Evolutionary conservation across 768 basidiomycete species (phyloP).

Genomic region (Mycena filopes): DNA sequence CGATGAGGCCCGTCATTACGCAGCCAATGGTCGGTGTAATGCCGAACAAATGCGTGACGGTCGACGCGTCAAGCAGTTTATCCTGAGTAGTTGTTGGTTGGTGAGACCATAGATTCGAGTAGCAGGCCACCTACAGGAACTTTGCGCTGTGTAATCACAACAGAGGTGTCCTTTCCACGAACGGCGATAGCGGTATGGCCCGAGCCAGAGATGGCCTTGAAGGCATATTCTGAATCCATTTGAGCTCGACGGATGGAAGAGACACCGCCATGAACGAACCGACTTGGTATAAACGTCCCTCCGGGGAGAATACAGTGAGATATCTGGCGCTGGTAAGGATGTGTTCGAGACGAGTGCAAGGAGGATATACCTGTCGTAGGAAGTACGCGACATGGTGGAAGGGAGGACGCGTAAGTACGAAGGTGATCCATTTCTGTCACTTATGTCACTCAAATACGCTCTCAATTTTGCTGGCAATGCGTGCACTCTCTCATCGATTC

Average conservation of each 20-base stretch:
- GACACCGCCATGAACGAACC: conserved; percentile 65
- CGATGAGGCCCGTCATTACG: conserved; percentile 97
- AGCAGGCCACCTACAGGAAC: conserved; percentile 75
- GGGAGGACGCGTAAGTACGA: conserved; percentile 70
- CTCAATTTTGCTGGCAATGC: not conserved
- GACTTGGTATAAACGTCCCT: conserved; percentile 98
- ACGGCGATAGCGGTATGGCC: conserved; percentile 95
- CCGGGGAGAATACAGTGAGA: conserved; percentile 96
- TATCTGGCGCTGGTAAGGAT: conserved; percentile 60
- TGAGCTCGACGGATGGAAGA: conserved; percentile 24
- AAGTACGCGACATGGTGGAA: conserved; percentile 87
- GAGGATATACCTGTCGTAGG: conserved; percentile 81
- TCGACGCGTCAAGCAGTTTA: conserved; percentile 94
- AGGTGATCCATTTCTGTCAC: too few relatives aligned
- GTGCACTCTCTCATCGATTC: not conserved
- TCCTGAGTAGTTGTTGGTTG: conserved; percentile 71
- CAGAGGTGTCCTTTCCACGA: conserved; percentile 92
- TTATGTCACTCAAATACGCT: not conserved
- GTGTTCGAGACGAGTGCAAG: not conserved
- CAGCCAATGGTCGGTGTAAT: conserved; percentile 97
- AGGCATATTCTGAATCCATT: conserved; percentile 86
- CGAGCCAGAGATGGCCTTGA: conserved; percentile 98
- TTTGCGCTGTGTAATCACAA: conserved; percentile 98
- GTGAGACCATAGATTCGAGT: conserved; percentile 2
- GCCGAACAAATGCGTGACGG: conserved; percentile 94